phyloP scores from a whole-genome alignment of 805 yeast genomes.

The Zygoascus tannicola region DNA sequence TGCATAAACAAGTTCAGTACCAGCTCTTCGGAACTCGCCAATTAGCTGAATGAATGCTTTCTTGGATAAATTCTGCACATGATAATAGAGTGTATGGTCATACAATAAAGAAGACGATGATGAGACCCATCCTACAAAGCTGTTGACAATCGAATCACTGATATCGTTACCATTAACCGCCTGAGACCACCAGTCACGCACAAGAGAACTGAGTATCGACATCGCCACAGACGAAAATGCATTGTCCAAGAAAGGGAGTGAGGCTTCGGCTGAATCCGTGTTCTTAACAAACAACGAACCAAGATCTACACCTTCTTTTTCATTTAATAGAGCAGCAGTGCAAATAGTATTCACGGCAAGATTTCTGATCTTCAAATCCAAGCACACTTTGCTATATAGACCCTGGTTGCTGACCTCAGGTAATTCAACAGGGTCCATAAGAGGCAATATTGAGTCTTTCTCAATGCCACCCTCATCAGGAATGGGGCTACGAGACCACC shows the following conservation, averaged over 20 bases:
- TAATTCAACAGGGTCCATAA: conserved; percentile 51
- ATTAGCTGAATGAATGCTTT: conserved; percentile 73
- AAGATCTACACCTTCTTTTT: conserved; percentile 77
- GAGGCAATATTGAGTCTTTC: conserved; percentile 44
- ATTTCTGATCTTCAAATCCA: conserved; percentile 73
- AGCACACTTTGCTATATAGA: conserved; percentile 62
- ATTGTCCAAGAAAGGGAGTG: conserved; percentile 57
- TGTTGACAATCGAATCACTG: conserved; percentile 78
- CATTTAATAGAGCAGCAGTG: conserved; percentile 74
- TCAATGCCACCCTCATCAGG: conserved; percentile 84
- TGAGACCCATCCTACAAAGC: conserved; percentile 80
- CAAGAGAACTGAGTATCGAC: conserved; percentile 57
- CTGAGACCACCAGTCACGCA: conserved; percentile 90
- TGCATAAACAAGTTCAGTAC: conserved; percentile 73
- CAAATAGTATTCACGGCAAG: conserved; percentile 78
- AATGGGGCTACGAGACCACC: conserved; percentile 83
- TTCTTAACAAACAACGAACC: conserved; percentile 39
- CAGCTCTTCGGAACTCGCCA: conserved; percentile 68
- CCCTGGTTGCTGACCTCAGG: conserved; percentile 72
- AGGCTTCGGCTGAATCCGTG: conserved; percentile 19
- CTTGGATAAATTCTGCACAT: conserved; percentile 76
- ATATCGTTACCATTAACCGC: conserved; percentile 57
- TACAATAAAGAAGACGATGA: conserved; percentile 62
- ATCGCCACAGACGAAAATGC: conserved; percentile 73
- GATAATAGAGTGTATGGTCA: conserved; percentile 73